Base-by-base conservation (phyloP, 2,329 filamentous ascomycete species). In the Stylonectria norvegica region DNA sequence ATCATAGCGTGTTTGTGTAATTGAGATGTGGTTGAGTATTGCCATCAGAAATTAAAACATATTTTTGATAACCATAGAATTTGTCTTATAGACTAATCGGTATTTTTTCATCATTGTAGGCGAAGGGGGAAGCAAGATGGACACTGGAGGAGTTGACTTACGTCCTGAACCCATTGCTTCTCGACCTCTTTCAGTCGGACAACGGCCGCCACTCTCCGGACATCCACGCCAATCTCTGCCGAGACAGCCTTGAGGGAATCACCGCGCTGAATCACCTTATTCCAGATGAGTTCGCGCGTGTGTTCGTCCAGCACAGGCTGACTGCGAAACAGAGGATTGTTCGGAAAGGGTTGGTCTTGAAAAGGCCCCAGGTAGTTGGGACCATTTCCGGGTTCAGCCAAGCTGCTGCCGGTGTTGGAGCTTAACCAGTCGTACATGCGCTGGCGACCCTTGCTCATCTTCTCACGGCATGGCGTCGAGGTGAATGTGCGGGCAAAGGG, bases 71-170 rank as follows among this genome's bases (percentile, higher is more conserved):
- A 96, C 87, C 88, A 93, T 83, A 75, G 81, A 43, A 72, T 67
- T 82, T 8, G 90, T 97, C 90, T 95, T 96, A 76, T 94, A 95
- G 91, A 97, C 91, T 96, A 95, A 97, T 96, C 91, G 91, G 85
- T 83, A 83, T 80, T 78, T 76, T 79, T 69, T 73, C 77, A 87
- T 68, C 77, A 81, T 81, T 77, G 80, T 66, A 59, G n/a, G 45
- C 42, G 51, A 35, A 23, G 17, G 32, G 16, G 12, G 30, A 35
- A 34, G 17, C 25, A 34, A 36, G 19, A n/a, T n/a, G 10, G 10
- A 22, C 42, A 47, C 39, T 20, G 35, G 2, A 39, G 42, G 34
- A 19, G 20, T 37, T 41, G 28, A 61, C 87, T 75, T 76, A 95
- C 90, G 73, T 90, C 74, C 55, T 72, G 64, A 48, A 76, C 63